Conservation (phyloP, 2,329 filamentous ascomycete species). For the Tolypocladium cylindrosporum region DNA sequence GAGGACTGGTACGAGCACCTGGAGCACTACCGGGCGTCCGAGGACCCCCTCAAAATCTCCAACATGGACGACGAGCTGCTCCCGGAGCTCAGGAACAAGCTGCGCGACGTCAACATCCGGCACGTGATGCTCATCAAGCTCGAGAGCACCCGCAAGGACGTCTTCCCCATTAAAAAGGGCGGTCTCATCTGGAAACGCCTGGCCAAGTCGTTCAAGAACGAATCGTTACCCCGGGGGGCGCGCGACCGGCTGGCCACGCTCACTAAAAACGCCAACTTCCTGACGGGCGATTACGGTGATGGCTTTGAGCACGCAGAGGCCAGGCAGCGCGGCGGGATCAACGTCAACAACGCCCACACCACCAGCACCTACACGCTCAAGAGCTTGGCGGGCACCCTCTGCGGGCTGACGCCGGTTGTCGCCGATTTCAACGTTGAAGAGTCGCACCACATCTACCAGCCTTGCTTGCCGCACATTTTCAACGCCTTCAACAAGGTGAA, state of each 20-base stretch:
- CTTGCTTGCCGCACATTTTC: constrained; percentile 30
- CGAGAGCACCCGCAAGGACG: constrained; percentile 33
- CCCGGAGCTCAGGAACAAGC: constrained; percentile 12
- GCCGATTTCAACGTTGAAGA: constrained; percentile 33
- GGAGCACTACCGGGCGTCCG: constrained; percentile 21
- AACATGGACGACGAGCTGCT: constrained; percentile 25
- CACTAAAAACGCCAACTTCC: constrained; percentile 19
- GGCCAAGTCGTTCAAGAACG: constrained; percentile 18
- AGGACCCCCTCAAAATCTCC: constrained; percentile 29
- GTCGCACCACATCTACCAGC: constrained; percentile 31
- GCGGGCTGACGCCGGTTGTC: constrained; percentile 29
- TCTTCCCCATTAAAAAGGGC: constrained; percentile 32
- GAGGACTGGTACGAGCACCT: constrained; percentile 15
- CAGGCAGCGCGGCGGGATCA: constrained; percentile 26
- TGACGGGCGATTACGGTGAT: constrained; percentile 24
- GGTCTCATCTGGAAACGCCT: constrained; percentile 26
- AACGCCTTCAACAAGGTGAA: constrained; percentile 19
- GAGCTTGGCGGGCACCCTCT: constrained; percentile 29
- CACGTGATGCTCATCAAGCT: constrained; percentile 31
- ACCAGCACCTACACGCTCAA: constrained; percentile 33
- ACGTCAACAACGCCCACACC: constrained; percentile 27
- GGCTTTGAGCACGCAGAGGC: constrained; percentile 18
- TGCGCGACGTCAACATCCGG: constrained; percentile 24
- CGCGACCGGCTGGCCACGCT: constrained; percentile 15
- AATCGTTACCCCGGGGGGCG: constrained; percentile 20